These are phyloP conservation scores for Globisporangium radiosum DNA, from an alignment of 352 stramenopile genomes.

Conservation along the genomic window DNA sequence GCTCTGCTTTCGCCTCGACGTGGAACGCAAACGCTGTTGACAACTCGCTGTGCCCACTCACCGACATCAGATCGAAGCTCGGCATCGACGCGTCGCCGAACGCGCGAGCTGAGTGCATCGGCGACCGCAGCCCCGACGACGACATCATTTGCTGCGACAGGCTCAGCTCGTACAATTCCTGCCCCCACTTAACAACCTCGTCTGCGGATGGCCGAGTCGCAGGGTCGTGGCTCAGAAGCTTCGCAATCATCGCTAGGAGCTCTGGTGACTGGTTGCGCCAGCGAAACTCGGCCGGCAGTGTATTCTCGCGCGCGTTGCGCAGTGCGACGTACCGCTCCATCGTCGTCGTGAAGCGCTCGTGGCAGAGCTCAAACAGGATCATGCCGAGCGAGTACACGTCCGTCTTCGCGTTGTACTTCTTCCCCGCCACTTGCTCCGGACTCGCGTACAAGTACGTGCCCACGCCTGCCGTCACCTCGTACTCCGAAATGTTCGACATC, in stretches of 20 bases:
- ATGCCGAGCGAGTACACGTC: conserved; percentile 90
- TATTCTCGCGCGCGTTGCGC: conserved; percentile 64
- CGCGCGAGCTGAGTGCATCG: conserved; percentile 19
- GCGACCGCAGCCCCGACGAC: conserved; percentile 46
- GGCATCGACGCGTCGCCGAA: conserved; percentile 16
- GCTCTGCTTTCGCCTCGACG: conserved; percentile 51
- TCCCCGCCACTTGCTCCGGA: conserved; percentile 85
- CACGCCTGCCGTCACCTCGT: conserved; percentile 83
- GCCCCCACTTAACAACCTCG: conserved; percentile 73
- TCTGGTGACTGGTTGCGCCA: conserved; percentile 52
- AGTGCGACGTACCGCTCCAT: conserved; percentile 88
- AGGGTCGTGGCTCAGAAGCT: conserved; percentile 51
- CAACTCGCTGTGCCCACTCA: background rate
- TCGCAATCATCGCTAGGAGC: conserved; percentile 61
- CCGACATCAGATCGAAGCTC: conserved; percentile 14
- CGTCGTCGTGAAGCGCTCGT: conserved; percentile 82
- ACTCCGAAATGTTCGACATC: conserved; percentile 61
- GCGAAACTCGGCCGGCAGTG: conserved; percentile 45
- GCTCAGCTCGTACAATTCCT: conserved; percentile 64
- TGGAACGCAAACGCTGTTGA: conserved; percentile 51
- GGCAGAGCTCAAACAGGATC: conserved; percentile 89
- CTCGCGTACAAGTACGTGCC: conserved; percentile 89
- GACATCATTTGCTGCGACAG: conserved; percentile 50
- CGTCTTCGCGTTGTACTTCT: conserved; percentile 90
- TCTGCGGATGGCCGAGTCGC: conserved; percentile 42